These are phyloP conservation scores for Apiotrichum siamense DNA, from an alignment of 1,284 basidiomycete genomes.

Conservation along the genomic window DNA sequence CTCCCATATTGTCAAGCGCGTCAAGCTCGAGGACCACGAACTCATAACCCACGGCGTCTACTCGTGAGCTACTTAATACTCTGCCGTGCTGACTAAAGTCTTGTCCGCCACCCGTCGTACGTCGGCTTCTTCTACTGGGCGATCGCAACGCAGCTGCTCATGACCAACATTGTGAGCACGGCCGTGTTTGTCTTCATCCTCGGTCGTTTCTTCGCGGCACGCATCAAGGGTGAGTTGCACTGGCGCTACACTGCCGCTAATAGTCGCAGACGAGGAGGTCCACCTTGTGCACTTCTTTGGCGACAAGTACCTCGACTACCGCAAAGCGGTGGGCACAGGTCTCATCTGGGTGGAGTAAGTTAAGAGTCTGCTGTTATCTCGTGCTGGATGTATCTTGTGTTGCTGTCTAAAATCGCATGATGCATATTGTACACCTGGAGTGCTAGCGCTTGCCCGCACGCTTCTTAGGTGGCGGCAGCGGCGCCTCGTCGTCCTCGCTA, in stretches of 20 bases:
- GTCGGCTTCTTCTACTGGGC: conserved; percentile 99
- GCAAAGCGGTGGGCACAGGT: conserved; percentile 60
- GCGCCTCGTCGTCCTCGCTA: conserved; percentile 34
- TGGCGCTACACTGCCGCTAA: neutral
- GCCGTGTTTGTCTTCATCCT: conserved; percentile 54
- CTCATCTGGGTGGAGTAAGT: conserved; percentile 53
- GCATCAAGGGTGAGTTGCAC: conserved; percentile 64
- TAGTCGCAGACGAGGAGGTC: conserved; percentile 61
- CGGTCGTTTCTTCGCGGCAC: conserved; percentile 76
- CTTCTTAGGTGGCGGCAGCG: conserved; percentile 13
- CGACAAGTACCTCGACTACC: conserved; percentile 65
- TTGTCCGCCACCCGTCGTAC: conserved; percentile 92
- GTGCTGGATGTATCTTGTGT: conserved; percentile 3
- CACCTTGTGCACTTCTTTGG: conserved; percentile 75
- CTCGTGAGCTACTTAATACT: conserved; percentile 52
- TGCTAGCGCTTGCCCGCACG: conserved; percentile 11
- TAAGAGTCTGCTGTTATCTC: neutral
- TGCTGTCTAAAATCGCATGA: neutral
- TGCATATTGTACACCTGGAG: neutral
- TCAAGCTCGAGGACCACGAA: conserved; percentile 65
- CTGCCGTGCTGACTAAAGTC: conserved; percentile 51
- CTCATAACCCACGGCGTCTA: conserved; percentile 84
- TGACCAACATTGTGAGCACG: conserved; percentile 72
- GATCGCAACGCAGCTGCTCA: conserved; percentile 82
- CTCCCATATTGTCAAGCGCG: conserved; percentile 70